Percentiles rank a stretch among this genome's conserved stretches.
phyloP scores from a whole-genome alignment of 805 yeast genomes.

The Torulaspora delbrueckii region DNA sequence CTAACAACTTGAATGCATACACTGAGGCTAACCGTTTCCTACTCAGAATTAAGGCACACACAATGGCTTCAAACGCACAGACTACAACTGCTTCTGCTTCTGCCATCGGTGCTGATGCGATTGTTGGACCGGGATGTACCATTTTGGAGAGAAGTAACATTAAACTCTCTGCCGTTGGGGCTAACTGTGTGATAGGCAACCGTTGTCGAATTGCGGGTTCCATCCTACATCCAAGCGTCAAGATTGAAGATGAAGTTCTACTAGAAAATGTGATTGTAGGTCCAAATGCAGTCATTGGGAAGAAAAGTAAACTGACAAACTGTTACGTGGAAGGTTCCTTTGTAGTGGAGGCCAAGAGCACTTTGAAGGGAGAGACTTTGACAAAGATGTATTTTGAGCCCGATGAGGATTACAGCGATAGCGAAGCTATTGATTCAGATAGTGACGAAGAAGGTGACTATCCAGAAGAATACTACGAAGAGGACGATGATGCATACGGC shows the following conservation, averaged over 20 bases:
- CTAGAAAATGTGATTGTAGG: constrained; percentile 88
- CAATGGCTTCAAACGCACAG: constrained; percentile 26
- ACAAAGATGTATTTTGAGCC: constrained; percentile 33
- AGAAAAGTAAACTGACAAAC: constrained; percentile 62
- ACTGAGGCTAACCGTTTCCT: constrained; percentile 84
- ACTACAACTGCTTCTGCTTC: constrained; percentile 40
- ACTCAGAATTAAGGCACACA: constrained; percentile 58
- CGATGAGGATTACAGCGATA: constrained; percentile 23
- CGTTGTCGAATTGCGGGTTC: constrained; percentile 87
- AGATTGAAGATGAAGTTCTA: constrained; percentile 68
- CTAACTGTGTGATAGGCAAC: constrained; percentile 70
- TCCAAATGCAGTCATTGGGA: constrained; percentile 53
- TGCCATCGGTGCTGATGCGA: constrained; percentile 80
- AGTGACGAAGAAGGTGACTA: constrained; percentile 34
- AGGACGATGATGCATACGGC: constrained; percentile 43
- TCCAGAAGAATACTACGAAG: constrained; percentile 41
- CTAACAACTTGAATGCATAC: constrained; percentile 73
- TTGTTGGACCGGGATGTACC: constrained; percentile 61
- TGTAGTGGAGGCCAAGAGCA: constrained; percentile 52
- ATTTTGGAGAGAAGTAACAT: constrained; percentile 82
- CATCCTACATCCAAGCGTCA: constrained; percentile 65
- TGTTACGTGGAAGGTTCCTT: constrained; percentile 85
- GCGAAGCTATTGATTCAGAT: constrained; percentile 33
- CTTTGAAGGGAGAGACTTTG: constrained; percentile 55
- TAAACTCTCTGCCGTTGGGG: constrained; percentile 78